These are phyloP conservation scores for Furcasterigmium sp. DNA, from an alignment of 2,329 filamentous ascomycete genomes.

Conservation along the genomic window DNA sequence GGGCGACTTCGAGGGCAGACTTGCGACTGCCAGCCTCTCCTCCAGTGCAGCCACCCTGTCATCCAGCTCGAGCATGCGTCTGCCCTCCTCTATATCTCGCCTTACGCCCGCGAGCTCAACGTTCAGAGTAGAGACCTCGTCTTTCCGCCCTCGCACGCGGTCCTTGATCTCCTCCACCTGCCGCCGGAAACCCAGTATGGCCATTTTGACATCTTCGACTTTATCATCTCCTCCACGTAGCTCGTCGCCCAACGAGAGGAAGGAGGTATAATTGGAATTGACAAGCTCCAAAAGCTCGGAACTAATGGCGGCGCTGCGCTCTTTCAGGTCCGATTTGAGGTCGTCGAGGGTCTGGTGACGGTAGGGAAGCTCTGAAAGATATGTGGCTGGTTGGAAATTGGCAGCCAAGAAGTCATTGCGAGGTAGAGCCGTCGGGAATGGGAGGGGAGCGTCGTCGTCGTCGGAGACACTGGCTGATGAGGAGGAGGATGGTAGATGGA, in stretches of 20 bases:
- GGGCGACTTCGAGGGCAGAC: conserved; percentile 18
- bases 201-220: conserved; percentile 84
- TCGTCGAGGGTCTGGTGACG: conserved; percentile 96
- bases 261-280: conserved; percentile 91
- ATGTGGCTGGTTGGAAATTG: conserved; percentile 73
- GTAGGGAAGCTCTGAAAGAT: conserved; percentile 74
- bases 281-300: conserved; percentile 90
- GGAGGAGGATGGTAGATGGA: conserved; percentile 35
- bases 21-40: conserved; percentile 52
- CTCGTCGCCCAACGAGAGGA: conserved; percentile 75
- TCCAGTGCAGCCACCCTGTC: conserved; percentile 60
- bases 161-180: conserved; percentile 71
- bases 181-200: conserved; percentile 76
- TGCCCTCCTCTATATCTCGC: conserved; percentile 54
- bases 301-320: conserved; percentile 72
- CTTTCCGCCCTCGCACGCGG: conserved; percentile 57
- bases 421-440: conserved; percentile 81
- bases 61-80: conserved; percentile 63
- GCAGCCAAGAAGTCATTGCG: conserved; percentile 75
- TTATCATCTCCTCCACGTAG: conserved; percentile 85
- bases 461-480: conserved; percentile 28
- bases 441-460: conserved; percentile 66
- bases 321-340: conserved; percentile 77
- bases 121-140: conserved; percentile 58
- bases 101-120: conserved; percentile 63